Base-by-base conservation (phyloP, 768 basidiomycete genomes). In the Kwoniella sp. region DNA sequence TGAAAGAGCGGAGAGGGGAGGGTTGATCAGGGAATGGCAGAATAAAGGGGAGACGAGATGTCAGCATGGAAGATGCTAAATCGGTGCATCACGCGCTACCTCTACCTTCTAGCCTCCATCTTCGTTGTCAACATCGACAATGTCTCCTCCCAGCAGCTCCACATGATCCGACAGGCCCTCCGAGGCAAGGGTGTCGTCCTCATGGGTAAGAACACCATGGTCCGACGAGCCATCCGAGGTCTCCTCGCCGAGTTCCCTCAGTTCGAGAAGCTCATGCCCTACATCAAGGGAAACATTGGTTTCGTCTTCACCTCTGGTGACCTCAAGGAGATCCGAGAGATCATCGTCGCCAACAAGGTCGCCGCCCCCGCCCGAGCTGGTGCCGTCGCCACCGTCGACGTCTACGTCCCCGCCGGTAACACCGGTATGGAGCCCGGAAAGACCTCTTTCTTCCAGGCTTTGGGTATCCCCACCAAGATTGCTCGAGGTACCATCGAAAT, bases 201-300 rank as follows among this genome's bases (percentile, higher is more conserved):
- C 76, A 99, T 99, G 96, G 96, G 96, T 81, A 99, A 99, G 85
- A 99, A 99, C 89, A 99, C 96, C 81, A 97, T 98, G 95, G 94
- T 99, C 77, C 92, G 96, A 85, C 92, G 96, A 77, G 96, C 93
- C 67, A 87, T 99, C 69, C 93, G 96, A 70, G 86, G 89, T 77
- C 88, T 97, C 83, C 88, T 97, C 79, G 67, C 86, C 72, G 96
- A 98, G 76, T 85, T 84, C 85, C 96, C 95, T 59, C 89, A 93
- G 81, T 94, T 89, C 85, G 96, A 99, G 85, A 90, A 88, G 78
- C 90, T 99, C 83, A 89, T 99, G 66, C 95, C 93, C 71, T 87
- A 91, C 85, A 85, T 99, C 84, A 91, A 85, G 82, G 96, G 95
- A 74, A 99, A 99, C 87, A 91, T 99, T 76, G 96, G 96, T 55